Percentiles rank a stretch among this genome's conserved stretches.
Conservation (phyloP, 2,329 filamentous ascomycete species). For the Xylogone sp. region DNA sequence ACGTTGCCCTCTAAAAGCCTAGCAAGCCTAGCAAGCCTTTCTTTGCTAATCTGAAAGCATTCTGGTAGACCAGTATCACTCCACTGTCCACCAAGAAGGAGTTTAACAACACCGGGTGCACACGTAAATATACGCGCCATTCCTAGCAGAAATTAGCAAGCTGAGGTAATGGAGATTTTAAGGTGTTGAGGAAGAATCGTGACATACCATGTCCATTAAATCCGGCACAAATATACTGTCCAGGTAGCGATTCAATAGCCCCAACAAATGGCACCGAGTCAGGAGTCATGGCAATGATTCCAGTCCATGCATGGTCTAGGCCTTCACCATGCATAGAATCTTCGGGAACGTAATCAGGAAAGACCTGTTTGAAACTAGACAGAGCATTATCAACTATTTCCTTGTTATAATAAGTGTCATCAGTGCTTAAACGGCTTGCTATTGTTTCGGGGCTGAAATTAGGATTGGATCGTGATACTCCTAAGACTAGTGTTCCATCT, state of each 20-base stretch:
- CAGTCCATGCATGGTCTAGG: conserved; percentile 41
- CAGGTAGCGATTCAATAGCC: conserved; percentile 32
- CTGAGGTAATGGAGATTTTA: neutral
- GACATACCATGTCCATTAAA: conserved; percentile 43
- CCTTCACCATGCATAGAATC: conserved; percentile 35
- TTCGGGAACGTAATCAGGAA: conserved; percentile 24
- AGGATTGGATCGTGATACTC: conserved; percentile 38
- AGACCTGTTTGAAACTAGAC: conserved; percentile 30
- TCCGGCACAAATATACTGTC: conserved; percentile 46
- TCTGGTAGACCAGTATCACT: conserved; percentile 32
- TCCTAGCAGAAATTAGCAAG: conserved; percentile 6
- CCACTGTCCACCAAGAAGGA: conserved; percentile 35
- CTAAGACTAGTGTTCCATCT: conserved; percentile 40
- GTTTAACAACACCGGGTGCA: conserved; percentile 38
- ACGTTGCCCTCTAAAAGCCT: no score
- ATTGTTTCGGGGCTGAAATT: conserved; percentile 28
- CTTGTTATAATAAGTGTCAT: conserved; percentile 36
- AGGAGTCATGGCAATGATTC: conserved; percentile 42
- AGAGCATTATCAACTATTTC: conserved; percentile 37
- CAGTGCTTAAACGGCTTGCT: conserved; percentile 28
- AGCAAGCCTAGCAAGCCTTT: no score
- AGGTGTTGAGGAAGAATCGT: neutral
- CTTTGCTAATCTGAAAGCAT: conserved; percentile 30
- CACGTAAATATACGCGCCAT: conserved; percentile 44
- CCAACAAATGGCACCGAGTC: conserved; percentile 45